Evolutionary conservation across 129 eudicot genomes (phyloP), one percentile per base, ranked within the genome.

Genomic region (Solidago caesia): DNA sequence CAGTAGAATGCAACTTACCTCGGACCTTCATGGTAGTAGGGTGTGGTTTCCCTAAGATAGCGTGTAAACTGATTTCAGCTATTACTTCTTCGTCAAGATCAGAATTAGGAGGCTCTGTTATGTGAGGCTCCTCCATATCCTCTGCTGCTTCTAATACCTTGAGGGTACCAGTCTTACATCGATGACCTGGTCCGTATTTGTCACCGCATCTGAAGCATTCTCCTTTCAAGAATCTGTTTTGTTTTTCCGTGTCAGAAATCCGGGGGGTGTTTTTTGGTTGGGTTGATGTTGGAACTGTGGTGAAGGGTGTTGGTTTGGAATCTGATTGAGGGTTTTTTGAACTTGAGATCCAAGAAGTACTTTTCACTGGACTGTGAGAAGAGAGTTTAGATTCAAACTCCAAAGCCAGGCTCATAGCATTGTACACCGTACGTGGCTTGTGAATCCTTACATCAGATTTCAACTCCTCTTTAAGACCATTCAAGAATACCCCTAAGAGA

Each of bases 171-270:
- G 43, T 21, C 46, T 67, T 67, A 21, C 72, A 67, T 15, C 57
- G 72, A 26, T 67, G 72, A 67, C 72, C 56, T 2, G 72, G 72
- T 7, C 57, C 57, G 10, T 65, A 67, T 67, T 67, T 67, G 6
- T 45, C 57, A 5, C 72, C 57, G 55, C 70, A 65, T 65, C 70
- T 65, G 70, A 65, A 65, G 29, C 70, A 65, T 43, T 65, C 70
- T 8, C 70, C 70, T 65, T 65, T 65, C 25, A 65, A 5, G 26
- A 42, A 41, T 14, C 51, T n/a, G n/a, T n/a, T n/a, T n/a, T n/a
- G n/a, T n/a, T n/a, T n/a, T n/a, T n/a, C n/a, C n/a, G n/a, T n/a
- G 27, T 5, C 57, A 3, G 7, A 5, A 5, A 51, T 51, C 14
- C 57, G 13, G 9, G 57, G 57, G 10, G 57, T 7, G 10, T 5